phyloP scores from a whole-genome alignment of 2,329 filamentous ascomycete genomes.

The Daldinia eschscholtzii region DNA sequence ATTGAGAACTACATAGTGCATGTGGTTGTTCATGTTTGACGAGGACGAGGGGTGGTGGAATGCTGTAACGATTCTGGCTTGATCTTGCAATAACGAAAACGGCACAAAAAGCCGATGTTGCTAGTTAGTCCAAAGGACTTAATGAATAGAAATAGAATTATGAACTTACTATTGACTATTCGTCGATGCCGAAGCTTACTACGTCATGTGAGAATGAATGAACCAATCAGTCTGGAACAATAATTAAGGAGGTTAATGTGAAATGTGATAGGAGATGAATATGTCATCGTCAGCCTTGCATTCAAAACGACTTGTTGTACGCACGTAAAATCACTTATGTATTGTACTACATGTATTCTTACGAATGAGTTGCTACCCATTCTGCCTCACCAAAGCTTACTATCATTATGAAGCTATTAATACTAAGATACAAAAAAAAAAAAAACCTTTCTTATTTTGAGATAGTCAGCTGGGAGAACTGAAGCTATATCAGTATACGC shows the following conservation, averaged over 20 bases:
- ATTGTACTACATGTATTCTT: no score
- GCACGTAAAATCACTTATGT: no score
- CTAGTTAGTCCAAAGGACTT: slow-evolving; percentile 30
- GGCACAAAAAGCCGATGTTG: slow-evolving; percentile 26
- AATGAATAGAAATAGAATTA: slow-evolving; percentile 42
- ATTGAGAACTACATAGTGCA: slow-evolving; percentile 33
- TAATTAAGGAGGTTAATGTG: not conserved
- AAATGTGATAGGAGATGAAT: not conserved
- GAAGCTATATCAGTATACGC: no score
- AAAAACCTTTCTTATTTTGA: no score
- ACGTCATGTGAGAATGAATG: slow-evolving; percentile 4
- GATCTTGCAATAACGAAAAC: slow-evolving; percentile 36
- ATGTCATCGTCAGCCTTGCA: not conserved
- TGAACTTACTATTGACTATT: slow-evolving; percentile 19
- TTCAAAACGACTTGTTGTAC: not conserved
- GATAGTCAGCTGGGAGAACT: no score
- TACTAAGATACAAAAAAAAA: no score
- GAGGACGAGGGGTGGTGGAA: slow-evolving; percentile 44
- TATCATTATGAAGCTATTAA: no score
- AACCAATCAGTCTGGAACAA: slow-evolving; percentile 14
- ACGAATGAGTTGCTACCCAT: no score
- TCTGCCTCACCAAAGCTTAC: no score
- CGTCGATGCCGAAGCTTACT: not conserved
- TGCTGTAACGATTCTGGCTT: slow-evolving; percentile 41
- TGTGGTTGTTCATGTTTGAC: slow-evolving; percentile 46